Percentiles rank a stretch among this genome's conserved stretches.
These are phyloP conservation scores for Xanthoconium separans DNA, from an alignment of 1,284 basidiomycete genomes.

Conservation along the genomic window DNA sequence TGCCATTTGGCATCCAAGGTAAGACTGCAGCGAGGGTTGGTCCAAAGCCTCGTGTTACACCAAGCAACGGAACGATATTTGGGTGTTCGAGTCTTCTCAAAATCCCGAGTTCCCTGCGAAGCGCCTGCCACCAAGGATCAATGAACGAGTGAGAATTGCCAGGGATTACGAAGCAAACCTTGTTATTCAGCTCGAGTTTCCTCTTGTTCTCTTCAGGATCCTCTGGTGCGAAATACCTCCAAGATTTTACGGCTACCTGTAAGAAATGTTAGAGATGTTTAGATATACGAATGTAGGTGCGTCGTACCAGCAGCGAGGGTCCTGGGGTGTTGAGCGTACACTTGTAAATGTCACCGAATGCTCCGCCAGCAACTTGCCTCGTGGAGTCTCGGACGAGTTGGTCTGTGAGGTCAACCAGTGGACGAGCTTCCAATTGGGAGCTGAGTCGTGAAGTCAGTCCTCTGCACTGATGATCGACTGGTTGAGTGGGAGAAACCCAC, in stretches of 20 bases:
- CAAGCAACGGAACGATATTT: constrained; percentile 5
- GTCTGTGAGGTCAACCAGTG: constrained; percentile 6
- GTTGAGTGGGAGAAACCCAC: background rate
- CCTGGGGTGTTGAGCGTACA: background rate
- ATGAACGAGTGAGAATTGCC: too few species aligned
- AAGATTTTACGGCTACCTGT: constrained; percentile 5
- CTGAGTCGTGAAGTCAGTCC: background rate
- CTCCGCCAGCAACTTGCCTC: background rate
- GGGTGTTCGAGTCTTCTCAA: constrained; percentile 5
- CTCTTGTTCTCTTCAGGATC: background rate
- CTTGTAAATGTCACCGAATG: constrained; percentile 5
- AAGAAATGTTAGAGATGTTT: background rate
- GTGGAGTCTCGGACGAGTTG: background rate
- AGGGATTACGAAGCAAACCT: background rate
- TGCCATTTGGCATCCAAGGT: constrained; percentile 2
- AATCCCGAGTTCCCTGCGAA: constrained; percentile 4
- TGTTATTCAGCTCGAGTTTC: background rate
- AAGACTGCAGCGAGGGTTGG: background rate
- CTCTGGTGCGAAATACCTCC: constrained; percentile 4
- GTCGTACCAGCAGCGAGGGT: background rate
- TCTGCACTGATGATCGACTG: too few species aligned
- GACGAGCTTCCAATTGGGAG: background rate
- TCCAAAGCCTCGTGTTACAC: constrained; percentile 3
- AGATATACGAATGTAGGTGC: background rate
- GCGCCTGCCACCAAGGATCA: background rate